Evolutionary conservation across 345 rosid species (phyloP).

Genomic region (Capsella bursapastoris): DNA sequence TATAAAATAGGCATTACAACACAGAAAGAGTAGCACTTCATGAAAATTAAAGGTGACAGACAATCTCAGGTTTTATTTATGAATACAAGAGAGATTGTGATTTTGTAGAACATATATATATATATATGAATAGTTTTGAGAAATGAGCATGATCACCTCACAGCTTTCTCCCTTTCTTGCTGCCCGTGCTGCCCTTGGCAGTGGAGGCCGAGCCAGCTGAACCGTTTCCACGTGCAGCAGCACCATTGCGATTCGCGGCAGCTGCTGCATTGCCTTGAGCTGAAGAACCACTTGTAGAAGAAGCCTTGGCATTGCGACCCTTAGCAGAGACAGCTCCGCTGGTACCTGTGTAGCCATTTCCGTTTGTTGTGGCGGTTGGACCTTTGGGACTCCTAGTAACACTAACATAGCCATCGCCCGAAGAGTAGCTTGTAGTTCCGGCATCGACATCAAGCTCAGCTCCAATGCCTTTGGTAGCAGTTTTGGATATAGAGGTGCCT

Average conservation of each 20-base stretch:
- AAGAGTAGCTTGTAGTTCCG: accelerated
- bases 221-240: neutral
- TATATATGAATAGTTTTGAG: neutral
- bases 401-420: accelerated
- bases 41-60: neutral
- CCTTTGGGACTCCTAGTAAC: neutral
- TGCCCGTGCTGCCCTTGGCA: neutral
- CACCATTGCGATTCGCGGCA: neutral
- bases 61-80: conserved; percentile 28
- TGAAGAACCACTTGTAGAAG: neutral
- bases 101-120: neutral
- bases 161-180: neutral
- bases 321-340: neutral
- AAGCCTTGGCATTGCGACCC: neutral
- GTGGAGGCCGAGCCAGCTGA: neutral
- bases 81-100: conserved; percentile 17
- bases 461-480: neutral
- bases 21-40: neutral
- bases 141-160: conserved; percentile 1
- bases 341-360: neutral
- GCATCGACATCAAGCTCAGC: neutral
- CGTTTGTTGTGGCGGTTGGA: accelerated
- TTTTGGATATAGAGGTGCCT: neutral
- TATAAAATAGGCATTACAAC: neutral
- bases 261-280: neutral